Evolutionary conservation across 306 rosid genomes (phyloP), one percentile per base, ranked within the genome.

Genomic region (Ammopiptanthus mongolicus): DNA sequence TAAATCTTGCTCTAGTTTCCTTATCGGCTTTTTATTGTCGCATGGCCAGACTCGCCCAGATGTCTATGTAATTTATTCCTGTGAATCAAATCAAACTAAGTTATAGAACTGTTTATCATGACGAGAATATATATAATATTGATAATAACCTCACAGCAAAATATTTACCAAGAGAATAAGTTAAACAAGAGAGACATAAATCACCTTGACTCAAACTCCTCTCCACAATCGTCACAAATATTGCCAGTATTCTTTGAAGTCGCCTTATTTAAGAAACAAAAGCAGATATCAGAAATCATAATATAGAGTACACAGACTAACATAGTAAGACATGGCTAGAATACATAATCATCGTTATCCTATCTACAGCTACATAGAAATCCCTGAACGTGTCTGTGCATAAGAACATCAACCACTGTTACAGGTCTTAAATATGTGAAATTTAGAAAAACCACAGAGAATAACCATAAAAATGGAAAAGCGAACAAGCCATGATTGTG

Each of bases 131-230:
- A 9, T 39, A 7, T 39, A 25, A 25, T 39, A 1, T 39, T 39
- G 10, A 39, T 39, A 6, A 33, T 46, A 73, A 33, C 68, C 51
- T 15, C 28, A 62, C n/a, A 29, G 28, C 25, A 14, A 36, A 59
- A 71, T 3, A 51, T 29, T 37, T 63, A 41, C 10, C 21, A 41
- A 15, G 36, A 73, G 47, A 69, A 9, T 15, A 19, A 28, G 14
- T 15, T 17, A 3, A 6, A 47, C n/a, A 37, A 44, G 25, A 52
- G 66, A 33, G 29, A 31, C 21, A 8, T 59, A 58, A 53, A 39
- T 56, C 89, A 96, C 98, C 94, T 95, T 19, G 99, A 85, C 34
- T 86, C 98, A 80, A 96, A 96, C 56, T 96, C 97, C 85, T 85
- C 93, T 23, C 92, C 97, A 44, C 98, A 92, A 6, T 89, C 39